Conservation (phyloP, 139 green algal genomes). For the Bryopsis sp. region DNA sequence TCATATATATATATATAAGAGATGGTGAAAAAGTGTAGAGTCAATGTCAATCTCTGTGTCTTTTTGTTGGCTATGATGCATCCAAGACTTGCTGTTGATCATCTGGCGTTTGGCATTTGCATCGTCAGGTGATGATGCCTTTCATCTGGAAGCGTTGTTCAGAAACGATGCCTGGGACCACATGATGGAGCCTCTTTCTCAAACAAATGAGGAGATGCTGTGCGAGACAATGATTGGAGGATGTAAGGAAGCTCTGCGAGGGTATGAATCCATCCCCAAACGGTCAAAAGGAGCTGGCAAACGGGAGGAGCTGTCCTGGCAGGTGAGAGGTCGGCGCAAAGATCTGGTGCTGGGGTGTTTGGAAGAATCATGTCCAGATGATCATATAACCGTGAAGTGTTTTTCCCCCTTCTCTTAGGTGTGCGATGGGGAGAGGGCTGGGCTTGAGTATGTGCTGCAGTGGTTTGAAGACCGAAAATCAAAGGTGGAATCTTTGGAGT, state of each 20-base stretch:
- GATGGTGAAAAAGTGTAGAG: neutral
- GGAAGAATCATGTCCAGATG: neutral
- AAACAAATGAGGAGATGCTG: constrained; percentile 74
- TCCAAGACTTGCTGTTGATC: neutral
- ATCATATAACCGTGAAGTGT: neutral
- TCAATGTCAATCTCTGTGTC: neutral
- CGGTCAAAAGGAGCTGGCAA: neutral
- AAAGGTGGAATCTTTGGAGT: constrained; percentile 50
- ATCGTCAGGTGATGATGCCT: constrained; percentile 64
- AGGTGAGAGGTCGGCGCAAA: neutral
- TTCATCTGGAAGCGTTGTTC: constrained; percentile 86
- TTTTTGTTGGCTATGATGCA: neutral
- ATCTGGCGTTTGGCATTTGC: neutral
- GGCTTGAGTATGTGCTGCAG: constrained; percentile 46
- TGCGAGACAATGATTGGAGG: constrained; percentile 64
- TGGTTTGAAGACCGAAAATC: constrained; percentile 58
- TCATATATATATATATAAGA: neutral
- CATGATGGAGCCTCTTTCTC: constrained; percentile 64
- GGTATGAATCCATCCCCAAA: neutral
- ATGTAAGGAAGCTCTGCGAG: constrained; percentile 14
- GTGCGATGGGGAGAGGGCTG: constrained; percentile 67
- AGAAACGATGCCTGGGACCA: constrained; percentile 62
- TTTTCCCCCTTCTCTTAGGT: constrained; percentile 30
- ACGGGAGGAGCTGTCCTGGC: neutral
- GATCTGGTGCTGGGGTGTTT: neutral